A percentile compares a stretch with the other conserved stretches of the same genome.
Evolutionary conservation across 768 basidiomycete species (phyloP).

Genomic region (Suillus spraguei): DNA sequence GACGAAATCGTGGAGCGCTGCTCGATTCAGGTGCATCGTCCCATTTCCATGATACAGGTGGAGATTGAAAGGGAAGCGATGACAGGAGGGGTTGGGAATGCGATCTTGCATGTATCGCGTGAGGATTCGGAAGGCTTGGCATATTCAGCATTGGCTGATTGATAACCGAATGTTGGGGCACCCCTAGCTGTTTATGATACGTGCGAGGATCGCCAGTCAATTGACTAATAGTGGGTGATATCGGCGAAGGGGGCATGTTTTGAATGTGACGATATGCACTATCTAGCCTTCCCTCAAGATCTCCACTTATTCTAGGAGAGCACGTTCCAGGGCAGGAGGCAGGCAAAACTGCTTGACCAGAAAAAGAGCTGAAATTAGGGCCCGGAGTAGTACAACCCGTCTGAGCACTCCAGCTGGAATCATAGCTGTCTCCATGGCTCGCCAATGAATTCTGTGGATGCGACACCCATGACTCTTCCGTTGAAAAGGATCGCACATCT

Average conservation of each 20-base stretch:
- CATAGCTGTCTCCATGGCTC: constrained; percentile 3
- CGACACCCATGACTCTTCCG: constrained; percentile 5
- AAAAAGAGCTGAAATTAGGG: not conserved
- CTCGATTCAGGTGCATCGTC: not conserved
- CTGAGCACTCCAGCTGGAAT: not conserved
- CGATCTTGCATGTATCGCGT: constrained; percentile 10
- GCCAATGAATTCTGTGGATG: constrained; percentile 1
- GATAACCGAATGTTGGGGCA: constrained; percentile 33
- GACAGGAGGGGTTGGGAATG: constrained; percentile 9
- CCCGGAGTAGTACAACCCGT: not conserved
- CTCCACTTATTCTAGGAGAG: constrained; percentile 9
- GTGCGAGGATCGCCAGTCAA: constrained; percentile 29
- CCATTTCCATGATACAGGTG: not conserved
- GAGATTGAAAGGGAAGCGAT: not conserved
- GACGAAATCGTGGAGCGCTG: constrained; percentile 5
- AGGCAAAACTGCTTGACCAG: not conserved
- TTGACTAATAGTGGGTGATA: constrained; percentile 12
- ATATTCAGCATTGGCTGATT: constrained; percentile 22
- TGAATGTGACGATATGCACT: constrained; percentile 28
- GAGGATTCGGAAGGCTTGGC: constrained; percentile 28
- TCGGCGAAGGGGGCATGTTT: constrained; percentile 19
- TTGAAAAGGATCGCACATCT: constrained; percentile 1
- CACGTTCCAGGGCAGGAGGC: not conserved
- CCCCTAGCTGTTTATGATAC: constrained; percentile 31
- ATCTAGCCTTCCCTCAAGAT: constrained; percentile 25